phyloP scores from a whole-genome alignment of 192 early-diverging fungal species.

The Coemansia sp. region DNA sequence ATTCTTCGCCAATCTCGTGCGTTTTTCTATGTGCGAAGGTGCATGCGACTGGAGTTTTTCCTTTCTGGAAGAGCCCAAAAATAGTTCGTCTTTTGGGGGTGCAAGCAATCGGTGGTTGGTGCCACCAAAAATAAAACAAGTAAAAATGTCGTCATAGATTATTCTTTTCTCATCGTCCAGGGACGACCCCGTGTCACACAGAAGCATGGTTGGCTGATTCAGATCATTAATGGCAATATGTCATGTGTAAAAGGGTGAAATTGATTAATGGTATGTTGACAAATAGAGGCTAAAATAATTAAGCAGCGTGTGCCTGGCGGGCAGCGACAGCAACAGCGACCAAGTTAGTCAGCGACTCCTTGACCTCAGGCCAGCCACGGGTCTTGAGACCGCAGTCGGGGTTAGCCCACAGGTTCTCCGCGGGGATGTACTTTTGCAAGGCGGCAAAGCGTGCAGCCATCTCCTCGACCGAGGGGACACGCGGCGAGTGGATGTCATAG shows the following conservation, averaged over 20 bases:
- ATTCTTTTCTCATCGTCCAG: background rate
- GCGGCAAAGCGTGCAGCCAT: conserved; percentile 82
- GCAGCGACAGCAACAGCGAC: conserved; percentile 74
- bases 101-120: background rate
- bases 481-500: conserved; percentile 98
- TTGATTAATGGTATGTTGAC: background rate
- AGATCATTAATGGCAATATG: background rate
- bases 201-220: background rate
- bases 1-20: background rate
- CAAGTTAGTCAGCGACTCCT: conserved; percentile 86
- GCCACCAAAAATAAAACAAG: background rate
- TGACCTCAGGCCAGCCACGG: conserved; percentile 92
- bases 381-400: conserved; percentile 99
- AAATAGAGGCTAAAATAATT: background rate
- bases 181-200: background rate
- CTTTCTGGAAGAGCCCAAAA: background rate
- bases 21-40: background rate
- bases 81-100: background rate
- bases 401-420: conserved; percentile 90
- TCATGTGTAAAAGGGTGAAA: background rate
- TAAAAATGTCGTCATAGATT: background rate
- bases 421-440: conserved; percentile 85
- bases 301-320: conserved; percentile 48
- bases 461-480: conserved; percentile 88
- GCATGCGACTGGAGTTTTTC: background rate